Evolutionary conservation across 2,329 filamentous ascomycete species (phyloP).

Genomic region (Fusarium robinianum): DNA sequence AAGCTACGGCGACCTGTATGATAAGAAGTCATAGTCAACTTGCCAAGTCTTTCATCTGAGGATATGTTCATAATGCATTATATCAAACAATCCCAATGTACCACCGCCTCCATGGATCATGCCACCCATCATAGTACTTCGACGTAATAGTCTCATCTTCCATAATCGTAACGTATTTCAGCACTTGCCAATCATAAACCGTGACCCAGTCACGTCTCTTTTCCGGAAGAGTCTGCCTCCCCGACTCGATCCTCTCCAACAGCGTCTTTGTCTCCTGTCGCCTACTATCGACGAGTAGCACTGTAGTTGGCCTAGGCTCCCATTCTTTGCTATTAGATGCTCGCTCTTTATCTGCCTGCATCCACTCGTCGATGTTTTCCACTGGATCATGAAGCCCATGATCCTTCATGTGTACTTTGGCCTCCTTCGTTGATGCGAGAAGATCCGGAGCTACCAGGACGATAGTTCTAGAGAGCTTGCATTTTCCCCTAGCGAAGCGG

Average conservation of each 20-base stretch:
- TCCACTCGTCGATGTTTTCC: constrained; percentile 45
- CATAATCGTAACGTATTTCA: constrained; percentile 46
- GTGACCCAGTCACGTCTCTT: constrained; percentile 45
- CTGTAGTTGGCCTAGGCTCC: constrained; percentile 22
- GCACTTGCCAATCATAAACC: constrained; percentile 54
- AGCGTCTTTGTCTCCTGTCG: constrained; percentile 41
- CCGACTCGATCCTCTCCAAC: constrained; percentile 40
- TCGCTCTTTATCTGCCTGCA: constrained; percentile 19
- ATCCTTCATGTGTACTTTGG: constrained; percentile 44
- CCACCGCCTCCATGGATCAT: constrained; percentile 51
- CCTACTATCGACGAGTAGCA: constrained; percentile 51
- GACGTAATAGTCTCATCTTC: constrained; percentile 42
- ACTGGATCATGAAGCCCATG: constrained; percentile 49
- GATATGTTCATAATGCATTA: not conserved
- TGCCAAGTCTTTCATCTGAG: not conserved
- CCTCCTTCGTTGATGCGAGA: constrained; percentile 42
- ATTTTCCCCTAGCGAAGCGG: constrained; percentile 40
- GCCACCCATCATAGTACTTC: constrained; percentile 43
- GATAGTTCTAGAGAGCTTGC: constrained; percentile 43
- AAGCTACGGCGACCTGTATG: constrained; percentile 62
- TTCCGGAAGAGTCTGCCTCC: constrained; percentile 34
- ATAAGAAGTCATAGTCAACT: constrained; percentile 41
- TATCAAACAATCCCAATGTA: constrained; percentile 48
- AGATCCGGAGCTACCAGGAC: constrained; percentile 52
- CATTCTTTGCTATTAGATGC: not conserved